Evolutionary conservation across 352 stramenopile species (phyloP), one percentile per base, ranked within the genome.

Genomic region (Achlya hypogyna): DNA sequence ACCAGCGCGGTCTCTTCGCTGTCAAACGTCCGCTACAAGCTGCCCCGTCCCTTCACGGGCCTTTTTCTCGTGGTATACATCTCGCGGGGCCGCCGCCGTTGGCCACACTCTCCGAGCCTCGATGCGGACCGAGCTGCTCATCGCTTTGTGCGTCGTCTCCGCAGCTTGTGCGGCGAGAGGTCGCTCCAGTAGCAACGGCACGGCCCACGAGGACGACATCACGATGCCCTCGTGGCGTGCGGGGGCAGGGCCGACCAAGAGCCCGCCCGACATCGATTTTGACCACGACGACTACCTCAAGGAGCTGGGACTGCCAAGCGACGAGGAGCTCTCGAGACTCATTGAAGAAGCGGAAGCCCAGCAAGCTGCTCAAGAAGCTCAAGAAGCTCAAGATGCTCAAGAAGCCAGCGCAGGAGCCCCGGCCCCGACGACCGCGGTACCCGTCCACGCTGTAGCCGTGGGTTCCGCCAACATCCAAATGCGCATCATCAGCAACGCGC

Each of bases 231-330:
- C 49, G 31, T 56, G 49, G 49, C 49, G 25, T n/a, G 49, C 2
- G 10, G 25, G 25, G 31, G 25, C 49, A 16, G 4, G 1, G 25
- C 20, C 25, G 31, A 10, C 10, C 25, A 10, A 49, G 22, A 22
- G 25, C 53, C 22, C 53, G 53, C 12, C 10, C 23, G 28, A 64
- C 14, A 42, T 51, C 23, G 31, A 47, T 10, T 51, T 64, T 8
- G 56, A 64, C 25, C 22, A 53, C n/a, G 56, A 64, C 22, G n/a
- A 53, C 18, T 64, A 51, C 31, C 56, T 64, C 42, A 25, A 64
- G n/a, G 56, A 64, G 5, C 35, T 64, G 18, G 56, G 56, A 29
- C 18, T 64, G 31, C 56, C 56, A 9, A 51, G 20, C 18, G 56
- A 64, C 29, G 56, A 27, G 16, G 56, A 64, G 56, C 29, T 64